Evolutionary conservation across 495 filamentous ascomycete genomes (phyloP), one percentile per base, ranked within the genome.

Genomic region (Penicillium verhagenii): DNA sequence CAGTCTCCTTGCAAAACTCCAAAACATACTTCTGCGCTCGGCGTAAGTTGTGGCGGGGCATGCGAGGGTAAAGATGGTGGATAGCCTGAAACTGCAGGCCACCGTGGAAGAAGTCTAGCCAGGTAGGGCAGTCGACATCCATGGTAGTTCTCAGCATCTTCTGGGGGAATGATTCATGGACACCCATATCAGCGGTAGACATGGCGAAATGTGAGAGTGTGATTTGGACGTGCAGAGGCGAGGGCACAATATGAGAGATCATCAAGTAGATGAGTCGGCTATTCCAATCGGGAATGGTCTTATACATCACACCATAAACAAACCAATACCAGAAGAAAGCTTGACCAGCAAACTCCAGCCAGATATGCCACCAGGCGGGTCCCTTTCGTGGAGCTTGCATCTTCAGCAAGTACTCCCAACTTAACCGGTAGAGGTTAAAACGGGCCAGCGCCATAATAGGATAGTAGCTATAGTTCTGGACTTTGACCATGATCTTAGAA

Each of bases 141-240:
- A 97, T 97, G 7, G 94, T 97, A 10, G 94, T 98, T 52, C 94
- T 82, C 46, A 98, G 80, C 94, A 97, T 97, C 71, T 88, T 91
- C 74, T 98, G 94, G 2, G 94, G 86, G 69, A 97, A 98, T 13
- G 88, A 93, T 72, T 98, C 94, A 51, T 85, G 76, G 3, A 86
- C 79, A 1, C 94, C 94, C 23, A 96, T 76, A 61, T 97, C 94
- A 7, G 91, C 83, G 1, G 94, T 97, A 58, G 86, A 91, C 94
- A 97, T 98, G 53, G 92, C 90, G 69, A 96, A 98, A 72, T 98
- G 94, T 9, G 88, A 93, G 24, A 97, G 85, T 8, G 94, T 97
- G 67, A 98, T 97, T 73, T 97, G 94, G 31, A 93, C 86, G 65
- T 98, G 94, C 20, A 97, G 75, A 13, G 92, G 91, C 69, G 87